Evolutionary conservation across 805 yeast species (phyloP), one percentile per base, ranked within the genome.

Genomic region (Myxozyma neotropica): DNA sequence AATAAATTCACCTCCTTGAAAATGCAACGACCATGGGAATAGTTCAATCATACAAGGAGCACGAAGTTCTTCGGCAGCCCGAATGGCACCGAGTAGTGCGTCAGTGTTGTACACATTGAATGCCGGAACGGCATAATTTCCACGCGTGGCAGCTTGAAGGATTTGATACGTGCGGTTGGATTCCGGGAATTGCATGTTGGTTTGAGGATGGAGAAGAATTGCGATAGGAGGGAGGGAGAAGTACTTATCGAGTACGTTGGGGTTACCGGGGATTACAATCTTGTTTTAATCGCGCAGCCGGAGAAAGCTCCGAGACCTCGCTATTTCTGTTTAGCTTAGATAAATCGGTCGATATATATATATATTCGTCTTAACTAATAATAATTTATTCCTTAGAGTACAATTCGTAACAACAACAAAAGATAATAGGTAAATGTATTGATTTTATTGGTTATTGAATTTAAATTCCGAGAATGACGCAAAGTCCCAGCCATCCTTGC

Each of bases 1-100:
- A 23, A 70, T 64, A 26, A 73, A 65, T 19, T 68, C 70, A 1
- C 73, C 71, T 31, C 71, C 68, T 4, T 70, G 70, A 49, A 64
- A 66, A 7, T 69, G 67, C 21, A 74, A 67, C 3, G 75, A 72
- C 76, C 76, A 73, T 6, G 77, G 76, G 55, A 74, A 73, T 49
- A 74, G 58, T 50, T 70, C 72, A 4, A 74, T 65, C 44, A 73
- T 73, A 36, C 72, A 64, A 4, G 76, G 76, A 3, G 75, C 68
- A 29, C 58, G 64, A 52, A 66, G 63, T 15, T 57, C 67, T 53
- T 74, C 76, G 1, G 76, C 76, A 1, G 76, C 76, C 47, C 65
- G 66, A 27, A 74, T 66, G 68, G 73, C 68, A 7, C 72, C 71
- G 7, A 72, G 36, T 2, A 69, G 70, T n/a, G 70, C 74, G 43